Evolutionary conservation across 371 early-diverging fungal species (phyloP), one percentile per base, ranked within the genome.

Genomic region (Polyrhizophydium stewartii): DNA sequence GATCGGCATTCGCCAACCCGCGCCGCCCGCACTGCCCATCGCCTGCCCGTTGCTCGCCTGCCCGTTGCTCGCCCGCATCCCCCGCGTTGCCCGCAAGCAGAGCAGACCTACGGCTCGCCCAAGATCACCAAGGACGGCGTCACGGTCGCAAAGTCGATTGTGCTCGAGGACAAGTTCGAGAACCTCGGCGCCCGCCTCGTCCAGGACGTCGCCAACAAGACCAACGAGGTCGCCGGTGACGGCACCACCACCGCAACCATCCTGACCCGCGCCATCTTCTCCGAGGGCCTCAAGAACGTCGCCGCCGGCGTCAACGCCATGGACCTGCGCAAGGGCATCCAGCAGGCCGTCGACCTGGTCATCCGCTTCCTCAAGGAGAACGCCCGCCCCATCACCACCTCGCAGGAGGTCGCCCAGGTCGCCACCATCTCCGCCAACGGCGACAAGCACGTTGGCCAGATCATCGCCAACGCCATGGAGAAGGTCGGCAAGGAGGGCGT

Each of bases 41-140:
- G 35, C 35, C 35, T 35, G 35, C 35, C 35, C n/a, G n/a, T n/a
- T n/a, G n/a, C 35, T 35, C 35, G 35, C 35, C 35, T 35, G 35
- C 35, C 35, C 35, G 3, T 35, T 35, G n/a, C n/a, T n/a, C n/a
- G n/a, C 35, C 35, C 35, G 7, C 35, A 7, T 35, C 35, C 35
- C 7, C 35, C 35, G 35, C 13, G 7, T 7, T 7, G 13, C 35
- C 35, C 35, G 13, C 35, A n/a, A n/a, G n/a, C n/a, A 80, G 94
- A 96, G 69, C 98, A 98, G 75, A 76, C 95, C 53, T 98, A 94
- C 66, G 98, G 97, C 38, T 85, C 90, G 47, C 98, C 98, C 74
- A 97, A 96, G 87, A 98, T 98, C 78, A 98, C 98, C 73, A 98
- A 98, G 90, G 98, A 98, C 75, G 98, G 98, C 80, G 98, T 98